Evolutionary conservation across 148 eudicot species (phyloP).

Genomic region (Diospyros lotus): DNA sequence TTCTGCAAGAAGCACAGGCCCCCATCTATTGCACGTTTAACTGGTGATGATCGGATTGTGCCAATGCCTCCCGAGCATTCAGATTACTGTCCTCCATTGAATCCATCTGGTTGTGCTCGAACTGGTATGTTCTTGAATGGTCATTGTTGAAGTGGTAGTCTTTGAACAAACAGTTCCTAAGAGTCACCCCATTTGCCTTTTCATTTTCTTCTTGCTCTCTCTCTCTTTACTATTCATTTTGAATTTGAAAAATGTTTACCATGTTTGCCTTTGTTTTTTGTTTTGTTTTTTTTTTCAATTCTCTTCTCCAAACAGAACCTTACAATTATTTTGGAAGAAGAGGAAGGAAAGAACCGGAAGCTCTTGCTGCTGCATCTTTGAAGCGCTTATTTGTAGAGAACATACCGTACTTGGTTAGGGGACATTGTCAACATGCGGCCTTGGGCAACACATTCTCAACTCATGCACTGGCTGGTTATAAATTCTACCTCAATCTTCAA

Average conservation of each 20-base stretch:
- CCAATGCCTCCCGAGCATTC: conserved; percentile 30
- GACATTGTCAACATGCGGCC: conserved; percentile 52
- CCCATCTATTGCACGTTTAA: conserved; percentile 43
- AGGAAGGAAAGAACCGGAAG: conserved; percentile 88
- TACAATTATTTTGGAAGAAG: conserved; percentile 74
- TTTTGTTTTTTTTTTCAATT: background rate
- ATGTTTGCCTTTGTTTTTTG: conserved; percentile 2
- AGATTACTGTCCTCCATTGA: conserved; percentile 54
- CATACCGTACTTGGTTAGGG: conserved; percentile 81
- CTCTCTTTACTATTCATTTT: background rate
- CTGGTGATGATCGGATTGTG: conserved; percentile 38
- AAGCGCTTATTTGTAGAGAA: conserved; percentile 87
- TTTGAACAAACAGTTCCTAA: background rate
- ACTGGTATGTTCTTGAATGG: conserved; percentile 46
- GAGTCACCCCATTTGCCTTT: background rate
- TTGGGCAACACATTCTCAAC: conserved; percentile 29
- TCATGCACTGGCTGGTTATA: conserved; percentile 31
- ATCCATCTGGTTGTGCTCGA: conserved; percentile 97
- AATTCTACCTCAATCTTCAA: conserved; percentile 30
- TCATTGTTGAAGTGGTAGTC: background rate
- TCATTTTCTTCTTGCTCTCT: background rate
- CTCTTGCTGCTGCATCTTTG: conserved; percentile 70
- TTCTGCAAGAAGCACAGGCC: conserved; percentile 84
- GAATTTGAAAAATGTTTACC: background rate
- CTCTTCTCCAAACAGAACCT: conserved; percentile 52